Base-by-base conservation (phyloP, 73 alveolate genomes). In the Strombidium stylifer region DNA sequence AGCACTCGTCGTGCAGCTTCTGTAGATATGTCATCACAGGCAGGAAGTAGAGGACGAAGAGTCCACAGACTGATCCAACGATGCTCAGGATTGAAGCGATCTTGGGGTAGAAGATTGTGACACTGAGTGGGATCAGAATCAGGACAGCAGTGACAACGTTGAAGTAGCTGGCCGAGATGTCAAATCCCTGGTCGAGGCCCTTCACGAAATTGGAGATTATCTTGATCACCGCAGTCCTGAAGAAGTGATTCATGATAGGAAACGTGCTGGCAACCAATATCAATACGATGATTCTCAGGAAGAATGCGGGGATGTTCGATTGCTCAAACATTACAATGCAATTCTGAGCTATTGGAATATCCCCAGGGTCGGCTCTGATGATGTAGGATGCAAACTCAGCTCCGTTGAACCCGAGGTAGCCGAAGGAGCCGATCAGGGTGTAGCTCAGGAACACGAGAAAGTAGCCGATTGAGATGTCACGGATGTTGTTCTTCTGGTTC, bases 391-490 rank as follows among this genome's bases (percentile, higher is more conserved):
- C 31, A 54, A 73, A 73, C 2, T 75, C 62, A 47, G 46, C 64
- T 19, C 87, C 87, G 28, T 14, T 35, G 66, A 90, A 90, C 24
- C 97, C 97, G 55, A 90, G 55, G 64, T 83, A 90, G 15, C 97
- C 97, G 69, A 86, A 1, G 51, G 68, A 62, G 12, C 93, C 95
- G 15, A 85, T 76, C 18, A 60, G 50, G 14, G 74, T 51, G 68
- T 90, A 90, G 55, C 91, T 66, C 18, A 85, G 25, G 35, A 80
- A 72, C 15, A 81, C 94, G 32, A 76, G 69, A 5, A 85, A 1
- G 69, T 81, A 90, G 42, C 97, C 97, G 8, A 69, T 16, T 46
- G 59, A 67, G 34, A 90, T 73, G 70, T 90, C 95, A 74, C 97
- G 73, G 54, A 54, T 82, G 50, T 90, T 90, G 50, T 90, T 85